phyloP scores from a whole-genome alignment of 2,329 filamentous ascomycete species.

The Sporothrix globosa region DNA sequence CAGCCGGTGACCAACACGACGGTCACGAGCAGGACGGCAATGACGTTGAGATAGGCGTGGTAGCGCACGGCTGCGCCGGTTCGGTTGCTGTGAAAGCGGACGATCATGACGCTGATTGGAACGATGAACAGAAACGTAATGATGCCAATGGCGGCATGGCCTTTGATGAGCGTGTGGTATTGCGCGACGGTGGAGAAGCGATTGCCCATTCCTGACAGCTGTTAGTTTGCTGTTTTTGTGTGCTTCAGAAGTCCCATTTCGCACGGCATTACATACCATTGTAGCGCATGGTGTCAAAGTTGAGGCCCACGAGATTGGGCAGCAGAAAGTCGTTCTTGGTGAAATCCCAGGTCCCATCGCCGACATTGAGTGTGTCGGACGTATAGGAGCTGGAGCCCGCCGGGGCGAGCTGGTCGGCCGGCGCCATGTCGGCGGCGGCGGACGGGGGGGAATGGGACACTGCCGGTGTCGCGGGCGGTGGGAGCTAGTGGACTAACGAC shows the following conservation, averaged over 20 bases:
- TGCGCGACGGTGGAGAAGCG: conserved; percentile 69
- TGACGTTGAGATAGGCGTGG: conserved; percentile 74
- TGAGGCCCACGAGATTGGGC: conserved; percentile 74
- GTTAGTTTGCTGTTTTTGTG: background rate
- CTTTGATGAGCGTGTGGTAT: conserved; percentile 71
- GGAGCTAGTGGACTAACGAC: conserved; percentile 2
- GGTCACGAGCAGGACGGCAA: conserved; percentile 68
- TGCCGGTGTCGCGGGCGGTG: background rate
- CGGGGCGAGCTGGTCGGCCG: conserved; percentile 64
- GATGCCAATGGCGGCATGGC: conserved; percentile 71
- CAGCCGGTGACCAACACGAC: conserved; percentile 75
- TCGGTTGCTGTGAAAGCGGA: conserved; percentile 68
- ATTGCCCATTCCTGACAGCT: conserved; percentile 72
- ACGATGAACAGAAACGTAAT: conserved; percentile 75
- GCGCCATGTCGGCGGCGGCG: conserved; percentile 60
- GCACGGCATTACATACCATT: conserved; percentile 64
- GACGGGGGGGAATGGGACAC: background rate
- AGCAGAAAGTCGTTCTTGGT: conserved; percentile 75
- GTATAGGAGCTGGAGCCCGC: conserved; percentile 73
- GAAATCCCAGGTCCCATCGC: conserved; percentile 83
- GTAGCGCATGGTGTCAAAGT: conserved; percentile 81
- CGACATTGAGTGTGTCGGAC: conserved; percentile 74
- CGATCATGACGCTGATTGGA: conserved; percentile 72
- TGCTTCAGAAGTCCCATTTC: too few species aligned
- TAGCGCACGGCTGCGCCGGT: conserved; percentile 65